A percentile compares a stretch with the other conserved stretches of the same genome.
Evolutionary conservation across 148 eudicot species (phyloP).

Genomic region (Rheum nobile): DNA sequence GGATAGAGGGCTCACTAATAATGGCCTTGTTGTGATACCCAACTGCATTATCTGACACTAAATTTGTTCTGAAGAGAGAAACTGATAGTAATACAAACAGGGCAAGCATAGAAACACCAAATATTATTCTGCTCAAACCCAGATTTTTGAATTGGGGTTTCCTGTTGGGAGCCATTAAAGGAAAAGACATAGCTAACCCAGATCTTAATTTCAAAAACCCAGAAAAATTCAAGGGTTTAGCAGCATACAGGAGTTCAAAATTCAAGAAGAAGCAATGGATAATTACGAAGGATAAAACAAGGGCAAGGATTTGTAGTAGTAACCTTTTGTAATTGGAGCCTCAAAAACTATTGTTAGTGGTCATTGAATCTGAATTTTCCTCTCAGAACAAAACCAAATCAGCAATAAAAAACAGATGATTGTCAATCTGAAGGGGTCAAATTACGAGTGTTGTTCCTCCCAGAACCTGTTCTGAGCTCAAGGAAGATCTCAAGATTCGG

Average conservation of each 20-base stretch:
- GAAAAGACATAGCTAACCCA: slow-evolving; percentile 10
- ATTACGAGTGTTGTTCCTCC: too few species aligned
- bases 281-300: background rate
- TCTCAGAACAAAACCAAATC: background rate
- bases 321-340: background rate
- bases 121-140: slow-evolving; percentile 28
- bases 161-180: slow-evolving; percentile 32
- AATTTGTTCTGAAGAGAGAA: slow-evolving; percentile 24
- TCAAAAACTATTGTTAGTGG: background rate
- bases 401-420: background rate
- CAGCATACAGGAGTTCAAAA: background rate
- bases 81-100: slow-evolving; percentile 32
- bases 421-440: background rate
- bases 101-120: slow-evolving; percentile 24
- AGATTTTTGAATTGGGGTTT: slow-evolving; percentile 37
- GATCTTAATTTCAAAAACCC: background rate
- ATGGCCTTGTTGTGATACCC: slow-evolving; percentile 12
- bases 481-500: background rate
- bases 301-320: background rate
- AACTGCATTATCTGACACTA: slow-evolving; percentile 19
- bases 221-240: background rate
- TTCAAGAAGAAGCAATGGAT: background rate
- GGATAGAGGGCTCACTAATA: slow-evolving; percentile 3
- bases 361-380: background rate
- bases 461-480: background rate